Conservation (phyloP, 305 asterid species). For the Solanum chacoense region DNA sequence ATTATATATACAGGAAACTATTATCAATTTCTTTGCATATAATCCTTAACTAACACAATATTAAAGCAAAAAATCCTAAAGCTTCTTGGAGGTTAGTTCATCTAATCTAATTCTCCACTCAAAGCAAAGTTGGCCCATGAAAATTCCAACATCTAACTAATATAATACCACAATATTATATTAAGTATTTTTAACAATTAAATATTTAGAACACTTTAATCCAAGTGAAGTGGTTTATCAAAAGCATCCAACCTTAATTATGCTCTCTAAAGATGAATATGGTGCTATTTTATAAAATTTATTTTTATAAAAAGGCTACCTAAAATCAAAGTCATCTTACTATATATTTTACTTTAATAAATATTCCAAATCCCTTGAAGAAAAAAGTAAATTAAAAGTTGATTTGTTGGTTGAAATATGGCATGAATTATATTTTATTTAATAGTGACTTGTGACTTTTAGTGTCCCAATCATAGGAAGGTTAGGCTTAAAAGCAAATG, state of each 20-base stretch:
- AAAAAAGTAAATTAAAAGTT: not conserved
- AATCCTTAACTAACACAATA: not conserved
- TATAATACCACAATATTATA: not conserved
- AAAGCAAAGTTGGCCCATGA: not conserved
- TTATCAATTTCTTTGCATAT: not conserved
- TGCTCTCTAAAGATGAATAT: not conserved
- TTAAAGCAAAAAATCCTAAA: not conserved
- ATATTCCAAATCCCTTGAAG: not conserved
- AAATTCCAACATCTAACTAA: not conserved
- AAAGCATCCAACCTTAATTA: not conserved
- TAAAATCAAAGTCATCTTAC: not conserved
- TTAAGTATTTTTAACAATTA: not conserved
- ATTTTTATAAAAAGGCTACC: not conserved
- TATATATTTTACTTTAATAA: not conserved
- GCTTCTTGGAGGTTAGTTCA: not conserved
- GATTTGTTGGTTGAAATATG: constrained; percentile 3
- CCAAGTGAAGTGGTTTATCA: not conserved
- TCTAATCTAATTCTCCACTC: not conserved
- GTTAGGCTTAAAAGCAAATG: constrained; percentile 7
- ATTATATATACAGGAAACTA: not conserved
- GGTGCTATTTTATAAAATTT: not conserved
- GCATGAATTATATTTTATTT: not conserved
- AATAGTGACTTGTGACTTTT: not conserved
- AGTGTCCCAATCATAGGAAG: constrained; percentile 1
- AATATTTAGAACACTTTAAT: not conserved